Evolutionary conservation across 805 yeast genomes (phyloP), one percentile per base, ranked within the genome.

Genomic region (Candida rishiriensis): DNA sequence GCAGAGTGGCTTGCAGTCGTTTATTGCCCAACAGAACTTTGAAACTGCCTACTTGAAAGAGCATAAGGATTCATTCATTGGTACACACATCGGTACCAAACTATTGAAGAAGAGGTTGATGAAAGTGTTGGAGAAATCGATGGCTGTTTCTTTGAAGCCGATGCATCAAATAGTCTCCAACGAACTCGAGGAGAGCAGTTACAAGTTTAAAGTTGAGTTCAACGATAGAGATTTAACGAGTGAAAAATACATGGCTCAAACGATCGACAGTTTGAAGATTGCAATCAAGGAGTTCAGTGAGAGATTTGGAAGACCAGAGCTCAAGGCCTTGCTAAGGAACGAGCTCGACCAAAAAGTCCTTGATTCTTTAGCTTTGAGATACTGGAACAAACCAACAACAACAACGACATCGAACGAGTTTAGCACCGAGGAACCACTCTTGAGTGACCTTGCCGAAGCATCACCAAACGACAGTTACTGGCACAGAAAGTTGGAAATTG

Each of bases 161-260:
- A 89, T 97, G 12, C 88, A 88, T 42, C 72, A 76, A 38, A 74
- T 90, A 7, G 91, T 93, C 41, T 87, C 86, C 49, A 90, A 81
- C 57, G 99, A 93, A 63, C 74, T 90, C 36, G 99, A 95, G 61
- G 99, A 95, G 56, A 80, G 97, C 0, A 70, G 93, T 1, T 93
- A 93, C 61, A 81, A 84, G 60, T 93, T 88, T 69, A 93, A 93
- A 63, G 99, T 93, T 18, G 97, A 93, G 64, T 93, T 89, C 66
- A 93, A 93, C 60, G 99, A 93, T 64, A 78, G 97, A 42, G 87
- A 85, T 31, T 72, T 93, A 50, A 93, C 99, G 0, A 96, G 98
- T 13, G 93, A 89, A 57, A 88, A 95, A 46, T 93, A 93, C 60
- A 73, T 93, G 54, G 96, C 97, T 17, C 91, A 87, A 59, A 88